Evolutionary conservation across 176 grass and related monocot species (phyloP), one percentile per base, ranked within the genome.

Genomic region (Tillandsia fasciculata): DNA sequence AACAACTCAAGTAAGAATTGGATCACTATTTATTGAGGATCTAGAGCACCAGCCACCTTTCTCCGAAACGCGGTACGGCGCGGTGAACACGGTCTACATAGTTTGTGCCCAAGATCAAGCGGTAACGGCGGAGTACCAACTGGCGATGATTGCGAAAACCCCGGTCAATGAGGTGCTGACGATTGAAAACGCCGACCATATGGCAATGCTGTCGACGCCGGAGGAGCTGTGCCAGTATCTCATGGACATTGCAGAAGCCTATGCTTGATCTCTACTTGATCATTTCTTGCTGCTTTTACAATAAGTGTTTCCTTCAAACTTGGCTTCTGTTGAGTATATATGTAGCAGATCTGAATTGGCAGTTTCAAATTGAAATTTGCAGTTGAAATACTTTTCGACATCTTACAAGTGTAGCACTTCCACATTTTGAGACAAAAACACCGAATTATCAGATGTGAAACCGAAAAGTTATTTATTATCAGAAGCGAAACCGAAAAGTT

Each of bases 1-100:
- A 63, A 63, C 8, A 12, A 87, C 74, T 12, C 72, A 92, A 33
- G 1, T 85, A 52, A 87, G 88, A 63, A 58, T 84, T 10, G 64
- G 75, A 0, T 92, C 86, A 0, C 49, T 87, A 49, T 96, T 96
- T 59, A 4, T 70, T 10, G 81, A 96, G 11, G 86, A 96, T 15
- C 79, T 90, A 20, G 23, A 10, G 0, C 5, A 10, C 24, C 71
- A 70, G 72, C 52, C 58, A 10, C 81, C 93, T 1, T 78, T 79
- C 58, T 79, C 81, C 28, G 0, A 65, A 64, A 69, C 8, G 0
- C 51, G 81, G 4, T 92, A 92, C 61, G 93, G 88, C 0, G 83
- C 81, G 26, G 93, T 90, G 61, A 73, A 76, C 3, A 72, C 65
- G 79, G 83, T 79, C 33, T 96, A 81, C 82, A 2, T 92, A 7